phyloP scores from a whole-genome alignment of 495 filamentous ascomycete species.

The Penicillium goetzii region DNA sequence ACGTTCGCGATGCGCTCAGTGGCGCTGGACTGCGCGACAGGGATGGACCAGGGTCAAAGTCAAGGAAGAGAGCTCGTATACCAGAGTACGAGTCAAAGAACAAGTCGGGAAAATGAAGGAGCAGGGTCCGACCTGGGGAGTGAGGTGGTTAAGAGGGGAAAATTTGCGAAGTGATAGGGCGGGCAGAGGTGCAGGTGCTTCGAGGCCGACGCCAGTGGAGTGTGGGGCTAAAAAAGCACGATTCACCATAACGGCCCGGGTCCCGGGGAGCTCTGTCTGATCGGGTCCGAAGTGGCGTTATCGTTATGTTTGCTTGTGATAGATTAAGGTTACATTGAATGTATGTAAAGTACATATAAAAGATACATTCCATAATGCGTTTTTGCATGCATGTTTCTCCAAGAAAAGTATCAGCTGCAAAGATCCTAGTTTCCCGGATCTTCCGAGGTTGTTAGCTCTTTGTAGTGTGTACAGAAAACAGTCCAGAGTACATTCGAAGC shows the following conservation, averaged over 20 bases:
- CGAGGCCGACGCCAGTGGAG: conserved; percentile 10
- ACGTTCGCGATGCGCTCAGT: conserved; percentile 33
- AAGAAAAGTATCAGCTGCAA: background rate
- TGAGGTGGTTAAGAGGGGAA: conserved; percentile 7
- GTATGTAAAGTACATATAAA: background rate
- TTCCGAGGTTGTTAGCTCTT: background rate
- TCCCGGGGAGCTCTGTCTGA: conserved; percentile 25
- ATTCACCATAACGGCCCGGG: conserved; percentile 2
- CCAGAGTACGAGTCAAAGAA: background rate
- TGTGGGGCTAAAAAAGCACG: background rate
- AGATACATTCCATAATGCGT: background rate
- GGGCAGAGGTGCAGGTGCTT: background rate
- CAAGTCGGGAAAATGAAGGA: conserved; percentile 3
- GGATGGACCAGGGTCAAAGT: conserved; percentile 11
- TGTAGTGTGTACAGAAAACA: background rate
- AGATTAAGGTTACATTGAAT: background rate
- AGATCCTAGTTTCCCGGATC: background rate
- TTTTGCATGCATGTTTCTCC: background rate
- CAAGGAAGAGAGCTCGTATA: background rate
- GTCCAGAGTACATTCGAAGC: background rate
- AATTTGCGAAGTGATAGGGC: conserved; percentile 11
- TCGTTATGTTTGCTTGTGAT: background rate
- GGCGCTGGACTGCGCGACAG: conserved; percentile 26
- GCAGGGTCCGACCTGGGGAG: background rate
- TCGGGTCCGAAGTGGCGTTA: conserved; percentile 27